These are phyloP conservation scores for Adansonia grandidieri DNA, from an alignment of 441 rosid species.

Conservation along the genomic window DNA sequence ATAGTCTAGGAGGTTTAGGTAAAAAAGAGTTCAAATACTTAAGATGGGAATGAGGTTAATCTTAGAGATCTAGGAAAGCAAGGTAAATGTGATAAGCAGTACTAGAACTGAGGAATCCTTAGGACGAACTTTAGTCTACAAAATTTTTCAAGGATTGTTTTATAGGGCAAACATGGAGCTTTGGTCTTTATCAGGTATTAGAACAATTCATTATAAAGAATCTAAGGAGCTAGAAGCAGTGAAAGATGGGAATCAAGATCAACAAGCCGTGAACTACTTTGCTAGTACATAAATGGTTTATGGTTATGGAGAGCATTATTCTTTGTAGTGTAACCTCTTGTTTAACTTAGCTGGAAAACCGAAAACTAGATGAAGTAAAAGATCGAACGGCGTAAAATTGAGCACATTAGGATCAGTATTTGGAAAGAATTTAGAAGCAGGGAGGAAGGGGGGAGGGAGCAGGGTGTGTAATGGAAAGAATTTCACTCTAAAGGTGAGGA, in stretches of 20 bases:
- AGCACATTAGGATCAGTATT: neutral
- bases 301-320: neutral
- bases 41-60: constrained; percentile 1
- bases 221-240: neutral
- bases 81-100: neutral
- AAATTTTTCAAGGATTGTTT: neutral
- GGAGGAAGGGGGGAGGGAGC: neutral
- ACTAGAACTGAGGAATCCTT: neutral
- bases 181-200: neutral
- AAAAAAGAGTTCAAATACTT: neutral
- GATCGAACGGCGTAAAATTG: neutral
- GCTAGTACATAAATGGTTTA: neutral
- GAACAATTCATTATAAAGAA: constrained; percentile 3
- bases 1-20: neutral
- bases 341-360: neutral
- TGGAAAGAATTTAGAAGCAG: neutral
- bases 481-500: neutral
- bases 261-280: neutral
- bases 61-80: constrained; percentile 4
- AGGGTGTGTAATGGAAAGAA: neutral
- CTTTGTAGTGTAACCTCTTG: neutral
- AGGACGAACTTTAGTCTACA: neutral
- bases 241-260: neutral
- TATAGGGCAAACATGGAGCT: neutral
- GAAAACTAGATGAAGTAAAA: constrained; percentile 12